phyloP scores from a whole-genome alignment of 495 filamentous ascomycete species.

The Gamarada debralockiae region DNA sequence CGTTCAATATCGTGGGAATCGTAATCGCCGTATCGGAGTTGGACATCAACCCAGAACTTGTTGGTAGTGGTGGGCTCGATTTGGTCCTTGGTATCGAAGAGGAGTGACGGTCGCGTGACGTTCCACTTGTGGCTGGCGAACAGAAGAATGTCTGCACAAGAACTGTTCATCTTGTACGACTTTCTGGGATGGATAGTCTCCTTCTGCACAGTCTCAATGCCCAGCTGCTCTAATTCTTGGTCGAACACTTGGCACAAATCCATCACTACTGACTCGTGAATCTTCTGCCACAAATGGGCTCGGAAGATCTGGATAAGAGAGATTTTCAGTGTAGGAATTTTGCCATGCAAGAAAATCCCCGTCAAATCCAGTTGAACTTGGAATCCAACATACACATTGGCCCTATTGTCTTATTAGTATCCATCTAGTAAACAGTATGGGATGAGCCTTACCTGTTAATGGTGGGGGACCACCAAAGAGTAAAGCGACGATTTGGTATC shows the following conservation, averaged over 20 bases:
- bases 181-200: constrained; percentile 99
- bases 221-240: constrained; percentile 91
- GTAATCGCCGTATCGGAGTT: constrained; percentile 97
- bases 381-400: constrained; percentile 92
- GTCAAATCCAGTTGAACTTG: constrained; percentile 98
- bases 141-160: constrained; percentile 95
- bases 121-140: constrained; percentile 99
- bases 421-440: not conserved
- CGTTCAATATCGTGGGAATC: constrained; percentile 98
- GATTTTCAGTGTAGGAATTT: constrained; percentile 98
- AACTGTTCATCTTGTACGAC: constrained; percentile 99
- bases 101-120: constrained; percentile 84
- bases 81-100: constrained; percentile 95
- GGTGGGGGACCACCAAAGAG: constrained; percentile 76
- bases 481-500: constrained; percentile 99
- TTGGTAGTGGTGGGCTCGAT: constrained; percentile 95
- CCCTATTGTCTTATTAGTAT: constrained; percentile 55
- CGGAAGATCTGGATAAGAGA: constrained; percentile 99
- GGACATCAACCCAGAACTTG: constrained; percentile 99
- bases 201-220: constrained; percentile 98
- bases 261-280: constrained; percentile 99
- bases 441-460: constrained; percentile 8
- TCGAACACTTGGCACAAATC: constrained; percentile 99
- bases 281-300: constrained; percentile 99
- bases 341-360: constrained; percentile 98